Evolutionary conservation across 768 basidiomycete species (phyloP).

Genomic region (Trametes cubensis): DNA sequence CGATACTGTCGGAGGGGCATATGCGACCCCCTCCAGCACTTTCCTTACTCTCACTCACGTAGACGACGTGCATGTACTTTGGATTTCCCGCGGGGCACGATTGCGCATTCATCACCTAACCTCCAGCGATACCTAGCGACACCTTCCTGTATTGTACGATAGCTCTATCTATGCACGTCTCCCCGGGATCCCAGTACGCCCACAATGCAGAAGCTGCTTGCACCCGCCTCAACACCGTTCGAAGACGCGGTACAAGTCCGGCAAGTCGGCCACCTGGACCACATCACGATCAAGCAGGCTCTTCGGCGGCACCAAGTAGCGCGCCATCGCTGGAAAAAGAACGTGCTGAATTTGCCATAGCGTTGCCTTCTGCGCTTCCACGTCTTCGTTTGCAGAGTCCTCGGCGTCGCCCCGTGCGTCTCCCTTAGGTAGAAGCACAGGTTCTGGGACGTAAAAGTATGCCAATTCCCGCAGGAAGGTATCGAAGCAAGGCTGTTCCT

Average conservation of each 20-base stretch:
- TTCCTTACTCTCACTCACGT: not conserved
- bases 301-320: conserved; percentile 71
- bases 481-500: conserved; percentile 83
- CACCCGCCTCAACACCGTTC: conserved; percentile 71
- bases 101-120: not conserved
- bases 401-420: conserved; percentile 1
- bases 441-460: conserved; percentile 84
- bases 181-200: not conserved
- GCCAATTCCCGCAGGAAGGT: conserved; percentile 88
- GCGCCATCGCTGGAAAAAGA: conserved; percentile 83
- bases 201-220: not conserved
- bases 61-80: not conserved
- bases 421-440: conserved; percentile 34
- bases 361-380: conserved; percentile 53
- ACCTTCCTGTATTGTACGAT: conserved; percentile 5
- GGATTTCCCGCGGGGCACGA: not conserved
- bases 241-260: conserved; percentile 92
- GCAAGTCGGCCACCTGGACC: conserved; percentile 85
- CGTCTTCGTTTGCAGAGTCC: conserved; percentile 30
- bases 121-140: not conserved
- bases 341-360: conserved; percentile 91
- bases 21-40: not conserved
- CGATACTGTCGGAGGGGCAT: not conserved
- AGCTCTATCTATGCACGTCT: not conserved
- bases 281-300: conserved; percentile 72